A percentile compares a stretch with the other conserved stretches of the same genome.
These are phyloP conservation scores for Kentomonas sorsogonicus DNA, from an alignment of 208 protist species.

Conservation along the genomic window DNA sequence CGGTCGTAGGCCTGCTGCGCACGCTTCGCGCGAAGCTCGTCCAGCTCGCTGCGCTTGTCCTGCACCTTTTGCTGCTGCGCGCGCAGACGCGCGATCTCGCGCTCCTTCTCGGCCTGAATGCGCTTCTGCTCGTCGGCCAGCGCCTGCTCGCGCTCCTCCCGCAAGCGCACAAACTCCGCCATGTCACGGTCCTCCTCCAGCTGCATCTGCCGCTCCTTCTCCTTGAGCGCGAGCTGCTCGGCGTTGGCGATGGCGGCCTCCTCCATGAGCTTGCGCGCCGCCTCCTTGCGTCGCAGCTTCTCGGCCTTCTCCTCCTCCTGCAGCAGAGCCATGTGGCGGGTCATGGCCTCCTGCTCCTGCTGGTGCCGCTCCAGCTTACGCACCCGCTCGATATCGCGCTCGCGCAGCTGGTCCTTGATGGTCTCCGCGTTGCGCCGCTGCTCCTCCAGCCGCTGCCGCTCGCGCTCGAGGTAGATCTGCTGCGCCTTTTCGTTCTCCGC, in stretches of 20 bases:
- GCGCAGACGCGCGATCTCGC: constrained; percentile 84
- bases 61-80: constrained; percentile 86
- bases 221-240: constrained; percentile 90
- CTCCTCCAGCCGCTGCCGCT: constrained; percentile 76
- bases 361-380: constrained; percentile 86
- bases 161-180: constrained; percentile 80
- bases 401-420: constrained; percentile 87
- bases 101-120: constrained; percentile 81
- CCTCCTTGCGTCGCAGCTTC: constrained; percentile 73
- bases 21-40: constrained; percentile 88
- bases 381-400: constrained; percentile 85
- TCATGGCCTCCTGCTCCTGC: constrained; percentile 92
- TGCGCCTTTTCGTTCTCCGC: constrained; percentile 82
- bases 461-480: constrained; percentile 88
- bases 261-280: constrained; percentile 78
- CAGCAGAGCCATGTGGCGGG: constrained; percentile 80
- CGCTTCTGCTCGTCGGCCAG: constrained; percentile 80
- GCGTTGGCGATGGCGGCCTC: constrained; percentile 91
- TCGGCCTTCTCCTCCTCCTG: constrained; percentile 85
- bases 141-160: constrained; percentile 84
- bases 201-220: constrained; percentile 61
- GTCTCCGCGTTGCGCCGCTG: constrained; percentile 69
- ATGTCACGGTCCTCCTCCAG: constrained; percentile 87
- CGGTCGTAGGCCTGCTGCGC: constrained; percentile 83
- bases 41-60: constrained; percentile 88